Evolutionary conservation across 768 basidiomycete species (phyloP).

Genomic region (Termitomyces sp.): DNA sequence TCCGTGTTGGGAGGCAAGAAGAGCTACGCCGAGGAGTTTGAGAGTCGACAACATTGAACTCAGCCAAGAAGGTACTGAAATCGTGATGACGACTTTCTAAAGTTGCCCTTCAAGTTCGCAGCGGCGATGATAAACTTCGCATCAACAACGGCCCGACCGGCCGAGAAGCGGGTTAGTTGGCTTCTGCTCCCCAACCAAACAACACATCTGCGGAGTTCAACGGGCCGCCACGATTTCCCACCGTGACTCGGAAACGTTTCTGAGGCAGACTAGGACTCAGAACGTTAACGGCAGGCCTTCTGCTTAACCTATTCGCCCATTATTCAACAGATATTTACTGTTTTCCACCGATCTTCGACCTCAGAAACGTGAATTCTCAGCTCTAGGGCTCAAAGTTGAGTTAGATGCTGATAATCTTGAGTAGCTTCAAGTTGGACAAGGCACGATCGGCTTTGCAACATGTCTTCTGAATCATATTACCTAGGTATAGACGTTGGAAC

Average conservation of each 20-base stretch:
- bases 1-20: conserved; percentile 2
- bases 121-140: background rate
- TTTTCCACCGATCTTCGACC: background rate
- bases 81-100: background rate
- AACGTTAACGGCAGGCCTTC: background rate
- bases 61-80: background rate
- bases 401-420: background rate
- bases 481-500: conserved; percentile 88
- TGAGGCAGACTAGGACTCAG: too few relatives aligned
- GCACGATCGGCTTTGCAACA: conserved; percentile 9
- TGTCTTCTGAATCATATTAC: conserved; percentile 48
- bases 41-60: background rate
- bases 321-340: too few relatives aligned
- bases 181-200: background rate
- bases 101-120: background rate
- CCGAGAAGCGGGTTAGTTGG: background rate
- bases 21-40: background rate
- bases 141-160: too few relatives aligned
- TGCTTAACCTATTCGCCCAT: background rate
- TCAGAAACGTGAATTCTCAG: background rate
- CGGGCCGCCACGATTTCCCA: background rate
- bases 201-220: background rate
- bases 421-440: background rate
- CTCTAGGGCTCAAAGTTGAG: background rate
- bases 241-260: too few relatives aligned